Base-by-base conservation (phyloP, 306 rosid species). In the Luffa aegyptiaca region DNA sequence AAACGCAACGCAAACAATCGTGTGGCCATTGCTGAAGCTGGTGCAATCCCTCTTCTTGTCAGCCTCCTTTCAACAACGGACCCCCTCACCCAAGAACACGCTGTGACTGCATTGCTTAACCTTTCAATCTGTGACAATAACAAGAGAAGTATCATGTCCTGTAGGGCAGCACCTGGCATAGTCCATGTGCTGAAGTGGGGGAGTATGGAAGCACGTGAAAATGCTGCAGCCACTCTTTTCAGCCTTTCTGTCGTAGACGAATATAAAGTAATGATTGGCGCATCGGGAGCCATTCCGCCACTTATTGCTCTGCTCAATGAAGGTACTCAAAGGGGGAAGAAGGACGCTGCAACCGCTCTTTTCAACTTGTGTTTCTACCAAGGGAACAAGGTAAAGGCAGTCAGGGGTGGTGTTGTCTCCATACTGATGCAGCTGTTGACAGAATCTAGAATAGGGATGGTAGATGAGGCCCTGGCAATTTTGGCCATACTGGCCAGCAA, bases 151-250 rank as follows among this genome's bases (percentile, higher is more conserved):
- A 95, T 91, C 46, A 88, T 91, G 71, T 81, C 93, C 76, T 89
- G 83, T 58, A 91, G 97, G 78, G 97, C 97, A 58, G 90, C 92
- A 82, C 97, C 97, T 56, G 99, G 92, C 59, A 93, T 93, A 81
- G 96, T 95, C 79, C 93, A 93, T 69, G 97, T 93, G 80, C 93
- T 95, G 81, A 91, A 84, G 86, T 87, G 87, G 81, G 99, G 97
- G 74, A 92, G 97, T 86, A 95, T 95, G 97, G 97, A 95, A 81
- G 99, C 97, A n/a, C 93, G 97, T 78, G 99, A 95, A 87, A 95
- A 95, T 69, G 97, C 99, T 2, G 99, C 99, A 1, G 97, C 99
- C 17, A 95, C 97, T 58, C 97, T 95, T 62, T 95, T 93, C 87
- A 95, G 97, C 82, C 97, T 95, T 44, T 95, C 99, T 37, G 99